A percentile compares a stretch with the other conserved stretches of the same genome.
Conservation (phyloP, 225 moss, liverwort and hornwort species). For the Neckera pumila region DNA sequence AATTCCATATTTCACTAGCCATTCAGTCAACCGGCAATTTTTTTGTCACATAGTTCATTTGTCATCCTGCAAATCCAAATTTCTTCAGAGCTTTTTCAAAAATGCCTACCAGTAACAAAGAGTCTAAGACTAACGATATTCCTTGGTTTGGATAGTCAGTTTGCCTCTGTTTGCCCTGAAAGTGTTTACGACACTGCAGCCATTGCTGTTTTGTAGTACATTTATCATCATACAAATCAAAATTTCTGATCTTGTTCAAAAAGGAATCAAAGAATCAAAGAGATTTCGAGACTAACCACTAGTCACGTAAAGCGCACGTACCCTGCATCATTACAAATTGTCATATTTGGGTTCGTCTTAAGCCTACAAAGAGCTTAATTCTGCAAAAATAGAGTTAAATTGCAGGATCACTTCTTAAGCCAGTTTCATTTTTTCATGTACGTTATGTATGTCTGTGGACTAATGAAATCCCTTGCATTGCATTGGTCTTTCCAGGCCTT, state of each 20-base stretch:
- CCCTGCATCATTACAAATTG: background rate
- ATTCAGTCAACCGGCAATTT: too few relatives aligned
- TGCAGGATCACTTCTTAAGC: too few relatives aligned
- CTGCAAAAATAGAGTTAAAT: too few relatives aligned
- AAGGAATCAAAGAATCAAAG: background rate
- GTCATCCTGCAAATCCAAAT: too few relatives aligned
- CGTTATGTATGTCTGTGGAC: too few relatives aligned
- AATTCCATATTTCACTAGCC: background rate
- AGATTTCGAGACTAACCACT: background rate
- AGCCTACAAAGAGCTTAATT: background rate
- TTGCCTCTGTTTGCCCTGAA: background rate
- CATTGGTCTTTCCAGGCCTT: constrained; percentile 14
- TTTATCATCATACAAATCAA: background rate
- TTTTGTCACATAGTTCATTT: background rate
- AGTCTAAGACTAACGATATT: background rate
- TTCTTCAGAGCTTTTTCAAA: background rate
- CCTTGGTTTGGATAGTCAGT: background rate
- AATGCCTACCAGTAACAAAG: background rate
- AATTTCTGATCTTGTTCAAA: too few relatives aligned
- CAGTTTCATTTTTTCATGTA: too few relatives aligned
- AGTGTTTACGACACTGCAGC: background rate
- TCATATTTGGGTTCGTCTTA: background rate
- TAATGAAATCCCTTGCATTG: background rate
- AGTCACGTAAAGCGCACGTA: background rate
- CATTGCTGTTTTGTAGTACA: background rate